These are phyloP conservation scores for Pseudotsuga menziesii DNA, from an alignment of 75 land plant species.

Conservation along the genomic window DNA sequence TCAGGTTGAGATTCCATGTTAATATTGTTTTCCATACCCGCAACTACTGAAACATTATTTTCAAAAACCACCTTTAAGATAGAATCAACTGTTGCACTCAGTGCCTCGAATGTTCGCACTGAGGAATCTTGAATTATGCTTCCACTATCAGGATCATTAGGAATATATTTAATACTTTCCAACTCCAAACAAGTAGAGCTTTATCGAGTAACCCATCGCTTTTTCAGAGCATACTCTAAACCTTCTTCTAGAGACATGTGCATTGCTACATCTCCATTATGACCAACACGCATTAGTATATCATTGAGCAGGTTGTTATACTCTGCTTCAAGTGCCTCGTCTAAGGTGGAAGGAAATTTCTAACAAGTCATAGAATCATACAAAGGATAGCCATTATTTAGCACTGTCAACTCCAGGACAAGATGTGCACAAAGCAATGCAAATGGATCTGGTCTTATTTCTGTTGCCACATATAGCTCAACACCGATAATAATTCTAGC, in stretches of 20 bases:
- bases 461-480: constrained; percentile 89
- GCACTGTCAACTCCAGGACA: constrained; percentile 79
- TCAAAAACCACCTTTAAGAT: constrained; percentile 6
- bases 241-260: constrained; percentile 94
- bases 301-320: constrained; percentile 93
- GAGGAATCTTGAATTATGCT: constrained; percentile 6
- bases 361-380: constrained; percentile 83
- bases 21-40: constrained; percentile 7
- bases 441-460: constrained; percentile 92
- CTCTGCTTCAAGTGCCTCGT: constrained; percentile 91
- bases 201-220: constrained; percentile 33
- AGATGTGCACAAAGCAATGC: constrained; percentile 86
- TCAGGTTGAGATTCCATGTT: background rate
- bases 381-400: constrained; percentile 92
- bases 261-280: constrained; percentile 81
- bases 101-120: background rate
- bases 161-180: background rate
- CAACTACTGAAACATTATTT: constrained; percentile 6
- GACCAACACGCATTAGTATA: constrained; percentile 74
- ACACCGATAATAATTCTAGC: constrained; percentile 98
- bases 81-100: constrained; percentile 9
- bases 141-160: background rate
- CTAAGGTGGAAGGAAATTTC: constrained; percentile 78
- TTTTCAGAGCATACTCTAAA: constrained; percentile 73
- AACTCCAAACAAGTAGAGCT: background rate